These are phyloP conservation scores for Dictyostelium citrinum DNA, from an alignment of 78 protist species.

Conservation along the genomic window DNA sequence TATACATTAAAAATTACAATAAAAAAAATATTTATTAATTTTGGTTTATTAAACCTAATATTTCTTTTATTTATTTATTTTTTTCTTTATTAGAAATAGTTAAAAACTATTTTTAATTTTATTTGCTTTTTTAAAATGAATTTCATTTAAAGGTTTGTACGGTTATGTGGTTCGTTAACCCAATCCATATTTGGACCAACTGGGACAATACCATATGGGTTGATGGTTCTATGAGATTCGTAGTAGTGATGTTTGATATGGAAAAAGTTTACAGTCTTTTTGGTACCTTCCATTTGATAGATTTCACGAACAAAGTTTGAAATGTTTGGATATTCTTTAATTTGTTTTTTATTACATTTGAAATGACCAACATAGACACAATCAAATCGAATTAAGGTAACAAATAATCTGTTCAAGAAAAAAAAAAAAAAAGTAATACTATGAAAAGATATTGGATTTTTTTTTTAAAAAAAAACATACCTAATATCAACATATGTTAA, in stretches of 20 bases:
- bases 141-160: conserved; percentile 3
- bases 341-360: conserved; percentile 73
- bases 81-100: no score
- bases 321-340: conserved; percentile 85
- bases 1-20: no score
- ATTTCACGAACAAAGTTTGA: conserved; percentile 76
- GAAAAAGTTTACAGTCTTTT: conserved; percentile 67
- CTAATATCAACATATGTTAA: conserved; percentile 91
- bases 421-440: not conserved
- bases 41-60: no score
- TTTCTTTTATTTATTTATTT: no score
- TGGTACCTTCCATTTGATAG: conserved; percentile 71
- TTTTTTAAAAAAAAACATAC: not conserved
- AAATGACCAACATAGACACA: conserved; percentile 91
- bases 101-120: no score
- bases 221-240: conserved; percentile 80
- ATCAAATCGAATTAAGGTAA: conserved; percentile 92
- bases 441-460: not conserved
- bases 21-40: no score
- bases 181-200: conserved; percentile 56
- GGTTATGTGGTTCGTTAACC: not conserved
- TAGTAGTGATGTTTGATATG: conserved; percentile 90
- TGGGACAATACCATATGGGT: conserved; percentile 88
- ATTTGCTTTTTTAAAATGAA: no score
- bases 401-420: conserved; percentile 53